phyloP scores from a whole-genome alignment of 2,329 filamentous ascomycete species.

The Diaporthe longicolla region DNA sequence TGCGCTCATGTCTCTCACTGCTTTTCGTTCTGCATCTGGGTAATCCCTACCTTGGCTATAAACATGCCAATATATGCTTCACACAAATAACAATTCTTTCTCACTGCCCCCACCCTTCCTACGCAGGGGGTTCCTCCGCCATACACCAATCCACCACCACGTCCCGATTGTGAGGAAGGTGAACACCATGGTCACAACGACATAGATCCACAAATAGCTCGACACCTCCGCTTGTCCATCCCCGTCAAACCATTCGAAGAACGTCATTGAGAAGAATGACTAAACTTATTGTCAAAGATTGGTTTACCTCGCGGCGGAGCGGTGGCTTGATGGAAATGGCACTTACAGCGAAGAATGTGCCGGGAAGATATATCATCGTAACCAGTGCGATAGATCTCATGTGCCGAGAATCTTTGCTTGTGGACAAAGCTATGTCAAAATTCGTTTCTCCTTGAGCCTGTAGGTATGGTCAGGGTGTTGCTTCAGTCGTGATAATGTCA shows the following conservation, averaged over 20 bases:
- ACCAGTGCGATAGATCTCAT: constrained; percentile 51
- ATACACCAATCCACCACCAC: constrained; percentile 26
- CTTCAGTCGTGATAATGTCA: no score
- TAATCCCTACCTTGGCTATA: no score
- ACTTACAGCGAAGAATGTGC: constrained; percentile 49
- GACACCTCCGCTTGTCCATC: constrained; percentile 40
- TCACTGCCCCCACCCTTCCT: no score
- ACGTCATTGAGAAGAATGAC: constrained; percentile 48
- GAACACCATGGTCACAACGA: constrained; percentile 20
- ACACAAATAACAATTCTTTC: no score
- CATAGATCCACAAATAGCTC: constrained; percentile 46
- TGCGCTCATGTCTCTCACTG: no score
- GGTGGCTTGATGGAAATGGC: background rate
- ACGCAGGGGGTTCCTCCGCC: no score
- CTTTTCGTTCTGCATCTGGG: no score
- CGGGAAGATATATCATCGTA: constrained; percentile 52
- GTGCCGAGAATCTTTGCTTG: constrained; percentile 47
- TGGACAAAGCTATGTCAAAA: constrained; percentile 49
- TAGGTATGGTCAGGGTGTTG: background rate
- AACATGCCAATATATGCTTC: no score
- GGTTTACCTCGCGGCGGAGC: accelerated
- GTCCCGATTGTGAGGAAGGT: constrained; percentile 26
- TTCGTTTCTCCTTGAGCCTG: constrained; percentile 50
- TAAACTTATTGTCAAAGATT: background rate
- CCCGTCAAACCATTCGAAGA: constrained; percentile 46